Evolutionary conservation across 441 rosid genomes (phyloP).

Genomic region (Metrosideros polymorpha): DNA sequence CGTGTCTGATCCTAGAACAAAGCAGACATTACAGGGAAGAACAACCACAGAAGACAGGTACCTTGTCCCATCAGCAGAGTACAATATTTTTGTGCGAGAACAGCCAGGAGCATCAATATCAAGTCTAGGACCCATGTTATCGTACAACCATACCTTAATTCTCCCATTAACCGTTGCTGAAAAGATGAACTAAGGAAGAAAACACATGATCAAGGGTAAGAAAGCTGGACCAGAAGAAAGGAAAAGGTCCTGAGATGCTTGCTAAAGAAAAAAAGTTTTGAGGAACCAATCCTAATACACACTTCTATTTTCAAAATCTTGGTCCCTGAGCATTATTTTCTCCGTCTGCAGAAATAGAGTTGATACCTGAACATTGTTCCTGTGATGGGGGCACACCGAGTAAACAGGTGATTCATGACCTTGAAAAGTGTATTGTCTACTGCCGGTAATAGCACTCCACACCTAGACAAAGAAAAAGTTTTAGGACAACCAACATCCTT

Average conservation of each 20-base stretch:
- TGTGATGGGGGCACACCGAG: slow-evolving; percentile 72
- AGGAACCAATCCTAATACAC: not conserved
- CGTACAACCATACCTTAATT: slow-evolving; percentile 82
- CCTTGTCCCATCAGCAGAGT: slow-evolving; percentile 83
- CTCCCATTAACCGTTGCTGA: slow-evolving; percentile 78
- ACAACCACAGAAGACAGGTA: not conserved
- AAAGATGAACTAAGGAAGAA: slow-evolving; percentile 48
- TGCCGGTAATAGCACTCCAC: slow-evolving; percentile 61
- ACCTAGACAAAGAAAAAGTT: slow-evolving; percentile 33
- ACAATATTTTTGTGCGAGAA: slow-evolving; percentile 56
- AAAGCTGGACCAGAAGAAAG: not conserved
- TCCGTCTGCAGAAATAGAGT: not conserved
- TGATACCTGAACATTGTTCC: slow-evolving; percentile 68
- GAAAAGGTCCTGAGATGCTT: not conserved
- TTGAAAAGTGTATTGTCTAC: slow-evolving; percentile 36
- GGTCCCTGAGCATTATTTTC: not conserved
- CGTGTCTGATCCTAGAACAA: not conserved
- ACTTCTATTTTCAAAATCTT: not conserved
- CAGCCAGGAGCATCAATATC: slow-evolving; percentile 83
- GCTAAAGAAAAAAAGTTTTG: not conserved
- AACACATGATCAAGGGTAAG: not conserved
- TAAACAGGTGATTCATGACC: slow-evolving; percentile 81
- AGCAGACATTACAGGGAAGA: not conserved
- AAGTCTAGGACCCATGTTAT: slow-evolving; percentile 64
- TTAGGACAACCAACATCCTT: not conserved